These are phyloP conservation scores for Tylopilus sp. DNA, from an alignment of 768 basidiomycete genomes.

Conservation along the genomic window DNA sequence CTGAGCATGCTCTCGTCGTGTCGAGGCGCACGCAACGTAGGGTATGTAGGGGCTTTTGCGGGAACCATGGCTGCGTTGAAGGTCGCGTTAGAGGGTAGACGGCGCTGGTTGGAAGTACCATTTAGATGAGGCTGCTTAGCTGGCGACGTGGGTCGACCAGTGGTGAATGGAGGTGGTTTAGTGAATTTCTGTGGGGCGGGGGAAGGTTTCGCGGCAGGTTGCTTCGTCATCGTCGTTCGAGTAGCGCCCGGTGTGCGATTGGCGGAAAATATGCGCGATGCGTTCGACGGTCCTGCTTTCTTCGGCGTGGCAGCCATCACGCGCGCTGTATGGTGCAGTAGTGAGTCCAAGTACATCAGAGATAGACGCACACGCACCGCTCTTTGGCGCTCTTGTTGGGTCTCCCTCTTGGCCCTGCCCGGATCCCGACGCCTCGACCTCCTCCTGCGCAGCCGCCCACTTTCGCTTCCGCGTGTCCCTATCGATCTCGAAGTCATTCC, in stretches of 20 bases:
- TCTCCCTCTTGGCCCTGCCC: constrained; percentile 15
- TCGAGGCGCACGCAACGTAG: constrained; percentile 60
- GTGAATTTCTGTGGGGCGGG: constrained; percentile 36
- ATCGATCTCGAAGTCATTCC: constrained; percentile 58
- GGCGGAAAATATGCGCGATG: constrained; percentile 36
- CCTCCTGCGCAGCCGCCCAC: constrained; percentile 64
- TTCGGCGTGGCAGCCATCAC: constrained; percentile 47
- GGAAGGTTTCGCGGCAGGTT: constrained; percentile 28
- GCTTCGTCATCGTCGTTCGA: constrained; percentile 27
- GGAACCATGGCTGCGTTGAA: constrained; percentile 70
- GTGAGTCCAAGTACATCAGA: too few species aligned
- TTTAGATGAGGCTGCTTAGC: constrained; percentile 34
- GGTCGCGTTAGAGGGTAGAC: constrained; percentile 56
- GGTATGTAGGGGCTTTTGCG: constrained; percentile 37
- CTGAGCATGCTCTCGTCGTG: constrained; percentile 78
- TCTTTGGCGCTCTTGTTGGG: constrained; percentile 48
- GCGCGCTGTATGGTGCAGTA: constrained; percentile 36
- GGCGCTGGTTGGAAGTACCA: constrained; percentile 10
- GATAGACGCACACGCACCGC: constrained; percentile 43
- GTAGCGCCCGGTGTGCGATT: constrained; percentile 42
- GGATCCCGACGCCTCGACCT: constrained; percentile 41
- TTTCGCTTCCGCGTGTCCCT: constrained; percentile 71
- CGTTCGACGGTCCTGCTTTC: constrained; percentile 50
- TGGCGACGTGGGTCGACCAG: constrained; percentile 49
- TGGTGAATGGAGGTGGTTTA: constrained; percentile 26